phyloP scores from a whole-genome alignment of 129 eudicot genomes.

The Chrysanthemum makinoi region DNA sequence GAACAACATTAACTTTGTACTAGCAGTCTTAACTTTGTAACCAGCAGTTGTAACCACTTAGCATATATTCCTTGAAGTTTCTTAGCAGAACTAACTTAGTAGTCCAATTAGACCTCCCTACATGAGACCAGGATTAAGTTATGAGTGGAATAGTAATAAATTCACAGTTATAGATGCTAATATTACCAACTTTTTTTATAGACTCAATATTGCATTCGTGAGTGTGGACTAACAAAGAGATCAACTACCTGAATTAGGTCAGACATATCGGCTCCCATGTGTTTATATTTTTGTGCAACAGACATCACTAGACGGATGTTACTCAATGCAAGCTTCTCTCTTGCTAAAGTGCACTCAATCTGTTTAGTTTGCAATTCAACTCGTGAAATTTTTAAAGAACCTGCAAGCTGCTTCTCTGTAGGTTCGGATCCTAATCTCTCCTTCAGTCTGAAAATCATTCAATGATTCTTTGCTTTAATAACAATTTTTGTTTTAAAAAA shows the following conservation, averaged over 20 bases:
- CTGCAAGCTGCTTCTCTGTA: slow-evolving; percentile 84
- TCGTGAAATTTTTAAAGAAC: slow-evolving; percentile 61
- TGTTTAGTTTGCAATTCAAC: slow-evolving; percentile 60
- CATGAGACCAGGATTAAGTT: slow-evolving; percentile 17
- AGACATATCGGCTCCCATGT: slow-evolving; percentile 97
- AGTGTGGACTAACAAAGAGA: background rate
- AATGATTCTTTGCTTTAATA: background rate
- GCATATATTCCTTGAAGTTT: too few relatives aligned
- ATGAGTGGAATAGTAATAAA: background rate
- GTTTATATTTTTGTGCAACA: slow-evolving; percentile 83
- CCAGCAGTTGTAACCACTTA: too few relatives aligned
- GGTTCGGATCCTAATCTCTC: slow-evolving; percentile 81
- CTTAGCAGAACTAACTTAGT: too few relatives aligned
- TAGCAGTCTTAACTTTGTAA: too few relatives aligned
- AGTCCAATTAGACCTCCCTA: slow-evolving; percentile 96
- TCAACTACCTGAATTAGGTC: slow-evolving; percentile 83
- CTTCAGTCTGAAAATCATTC: slow-evolving; percentile 54
- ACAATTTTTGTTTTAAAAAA: background rate
- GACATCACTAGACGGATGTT: slow-evolving; percentile 96
- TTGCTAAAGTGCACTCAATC: slow-evolving; percentile 85
- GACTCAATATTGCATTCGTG: slow-evolving; percentile 9
- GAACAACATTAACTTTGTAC: too few relatives aligned
- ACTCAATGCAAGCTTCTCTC: slow-evolving; percentile 92
- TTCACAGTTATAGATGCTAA: background rate
- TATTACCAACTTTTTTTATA: background rate